Evolutionary conservation across 306 rosid species (phyloP).

Genomic region (Vigna unguiculata): DNA sequence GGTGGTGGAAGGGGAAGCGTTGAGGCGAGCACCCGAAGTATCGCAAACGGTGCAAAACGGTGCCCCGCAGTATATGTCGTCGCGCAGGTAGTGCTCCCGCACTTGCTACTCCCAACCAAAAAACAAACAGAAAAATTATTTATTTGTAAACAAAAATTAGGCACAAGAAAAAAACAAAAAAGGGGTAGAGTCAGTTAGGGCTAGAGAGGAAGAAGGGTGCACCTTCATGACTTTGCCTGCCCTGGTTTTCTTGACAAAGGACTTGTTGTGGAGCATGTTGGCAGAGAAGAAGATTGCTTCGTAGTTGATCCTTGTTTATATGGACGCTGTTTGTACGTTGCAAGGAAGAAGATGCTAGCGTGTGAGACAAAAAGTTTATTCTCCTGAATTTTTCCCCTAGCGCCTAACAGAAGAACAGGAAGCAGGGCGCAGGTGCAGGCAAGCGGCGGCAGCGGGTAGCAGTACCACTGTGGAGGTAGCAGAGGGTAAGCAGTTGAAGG

Average conservation of each 20-base stretch:
- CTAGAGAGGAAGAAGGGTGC: constrained; percentile 5
- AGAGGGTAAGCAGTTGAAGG: not conserved
- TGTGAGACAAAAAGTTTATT: not conserved
- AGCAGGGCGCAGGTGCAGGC: not conserved
- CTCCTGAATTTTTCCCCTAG: not conserved
- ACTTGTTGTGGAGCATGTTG: constrained; percentile 83
- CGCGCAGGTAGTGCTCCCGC: constrained; percentile 90
- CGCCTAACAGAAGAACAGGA: not conserved
- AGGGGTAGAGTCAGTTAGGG: constrained; percentile 4
- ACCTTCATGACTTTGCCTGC: constrained; percentile 88
- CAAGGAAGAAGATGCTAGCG: not conserved
- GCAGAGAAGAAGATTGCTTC: not conserved
- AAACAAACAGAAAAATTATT: not conserved
- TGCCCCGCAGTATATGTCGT: constrained; percentile 90
- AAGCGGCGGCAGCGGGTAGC: not conserved
- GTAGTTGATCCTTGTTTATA: not conserved
- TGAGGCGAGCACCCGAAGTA: constrained; percentile 66
- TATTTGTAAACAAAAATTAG: not conserved
- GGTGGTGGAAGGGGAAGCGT: constrained; percentile 64
- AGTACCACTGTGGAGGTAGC: not conserved
- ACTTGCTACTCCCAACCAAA: constrained; percentile 62
- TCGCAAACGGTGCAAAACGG: constrained; percentile 73
- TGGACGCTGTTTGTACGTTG: not conserved
- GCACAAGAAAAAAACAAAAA: not conserved
- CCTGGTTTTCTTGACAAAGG: constrained; percentile 79